phyloP scores from a whole-genome alignment of 1,284 basidiomycete species.

The Apiotrichum mycotoxinovorans region DNA sequence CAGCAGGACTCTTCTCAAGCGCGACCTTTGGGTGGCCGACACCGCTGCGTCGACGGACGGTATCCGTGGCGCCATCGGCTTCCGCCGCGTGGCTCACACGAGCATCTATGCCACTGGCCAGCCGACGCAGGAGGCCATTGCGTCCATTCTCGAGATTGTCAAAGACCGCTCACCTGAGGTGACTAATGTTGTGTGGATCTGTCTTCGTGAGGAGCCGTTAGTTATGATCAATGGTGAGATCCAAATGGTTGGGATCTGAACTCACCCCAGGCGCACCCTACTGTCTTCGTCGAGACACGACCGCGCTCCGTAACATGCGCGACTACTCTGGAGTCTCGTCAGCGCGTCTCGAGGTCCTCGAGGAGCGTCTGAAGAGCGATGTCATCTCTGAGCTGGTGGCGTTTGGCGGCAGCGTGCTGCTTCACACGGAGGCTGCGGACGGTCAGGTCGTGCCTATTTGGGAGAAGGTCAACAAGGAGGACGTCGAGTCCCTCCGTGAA shows the following conservation, averaged over 20 bases:
- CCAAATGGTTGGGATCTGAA: not conserved
- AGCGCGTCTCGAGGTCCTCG: slow-evolving; percentile 77
- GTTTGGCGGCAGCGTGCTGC: slow-evolving; percentile 77
- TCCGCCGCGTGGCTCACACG: slow-evolving; percentile 78
- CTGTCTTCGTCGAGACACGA: slow-evolving; percentile 63
- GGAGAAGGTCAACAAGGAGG: slow-evolving; percentile 78
- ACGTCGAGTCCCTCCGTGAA: slow-evolving; percentile 82
- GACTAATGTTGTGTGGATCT: slow-evolving; percentile 80
- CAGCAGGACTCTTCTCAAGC: slow-evolving; percentile 57
- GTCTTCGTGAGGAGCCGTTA: slow-evolving; percentile 87
- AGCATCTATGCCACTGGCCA: slow-evolving; percentile 83
- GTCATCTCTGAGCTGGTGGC: slow-evolving; percentile 75
- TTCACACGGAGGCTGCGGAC: slow-evolving; percentile 85
- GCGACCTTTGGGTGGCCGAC: slow-evolving; percentile 81
- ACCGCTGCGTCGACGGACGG: slow-evolving; percentile 60
- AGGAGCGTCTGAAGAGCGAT: slow-evolving; percentile 87
- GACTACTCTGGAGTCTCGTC: slow-evolving; percentile 91
- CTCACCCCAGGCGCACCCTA: slow-evolving; percentile 42
- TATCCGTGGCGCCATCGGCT: slow-evolving; percentile 90
- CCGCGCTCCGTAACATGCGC: slow-evolving; percentile 77
- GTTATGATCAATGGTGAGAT: slow-evolving; percentile 66
- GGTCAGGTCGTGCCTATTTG: slow-evolving; percentile 90
- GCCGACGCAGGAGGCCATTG: slow-evolving; percentile 85
- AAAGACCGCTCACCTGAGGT: slow-evolving; percentile 61
- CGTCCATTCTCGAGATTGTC: slow-evolving; percentile 72